Evolutionary conservation across 2,329 filamentous ascomycete species (phyloP).

Genomic region (Aspergillus sp.): DNA sequence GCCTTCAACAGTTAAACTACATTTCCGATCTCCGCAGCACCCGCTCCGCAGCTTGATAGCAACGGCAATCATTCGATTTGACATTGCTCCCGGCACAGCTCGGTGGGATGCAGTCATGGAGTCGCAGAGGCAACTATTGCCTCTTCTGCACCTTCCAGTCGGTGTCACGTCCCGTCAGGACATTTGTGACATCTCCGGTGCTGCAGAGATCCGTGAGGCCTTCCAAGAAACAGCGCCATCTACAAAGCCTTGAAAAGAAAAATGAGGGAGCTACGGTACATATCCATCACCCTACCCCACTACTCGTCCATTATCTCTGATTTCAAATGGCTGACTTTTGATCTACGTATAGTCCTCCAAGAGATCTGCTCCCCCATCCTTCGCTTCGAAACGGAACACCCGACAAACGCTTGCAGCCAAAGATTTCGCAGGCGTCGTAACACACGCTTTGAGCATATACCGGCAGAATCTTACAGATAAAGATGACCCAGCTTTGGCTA

Average conservation of each 20-base stretch:
- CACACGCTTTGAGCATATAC: constrained; percentile 30
- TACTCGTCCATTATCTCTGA: too few relatives aligned
- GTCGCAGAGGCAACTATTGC: constrained; percentile 40
- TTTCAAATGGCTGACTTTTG: background rate
- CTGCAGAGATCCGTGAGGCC: constrained; percentile 18
- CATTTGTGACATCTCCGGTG: constrained; percentile 34
- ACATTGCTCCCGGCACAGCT: background rate
- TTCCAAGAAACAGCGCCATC: background rate
- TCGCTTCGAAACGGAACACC: background rate
- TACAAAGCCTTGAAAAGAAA: too few relatives aligned
- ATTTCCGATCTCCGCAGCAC: background rate
- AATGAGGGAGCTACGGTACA: too few relatives aligned
- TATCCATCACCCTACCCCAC: too few relatives aligned
- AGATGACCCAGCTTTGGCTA: constrained; percentile 19
- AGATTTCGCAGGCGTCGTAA: constrained; percentile 33
- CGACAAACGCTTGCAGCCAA: constrained; percentile 17
- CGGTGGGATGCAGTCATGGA: constrained; percentile 45
- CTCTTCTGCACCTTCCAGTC: constrained; percentile 44
- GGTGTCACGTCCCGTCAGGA: constrained; percentile 26
- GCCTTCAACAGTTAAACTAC: background rate
- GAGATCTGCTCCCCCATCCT: background rate
- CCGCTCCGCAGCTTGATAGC: background rate
- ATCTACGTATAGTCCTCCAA: background rate
- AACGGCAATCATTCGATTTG: background rate
- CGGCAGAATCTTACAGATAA: constrained; percentile 14